phyloP scores from a whole-genome alignment of 345 rosid species.

The Populus ilicifolia region DNA sequence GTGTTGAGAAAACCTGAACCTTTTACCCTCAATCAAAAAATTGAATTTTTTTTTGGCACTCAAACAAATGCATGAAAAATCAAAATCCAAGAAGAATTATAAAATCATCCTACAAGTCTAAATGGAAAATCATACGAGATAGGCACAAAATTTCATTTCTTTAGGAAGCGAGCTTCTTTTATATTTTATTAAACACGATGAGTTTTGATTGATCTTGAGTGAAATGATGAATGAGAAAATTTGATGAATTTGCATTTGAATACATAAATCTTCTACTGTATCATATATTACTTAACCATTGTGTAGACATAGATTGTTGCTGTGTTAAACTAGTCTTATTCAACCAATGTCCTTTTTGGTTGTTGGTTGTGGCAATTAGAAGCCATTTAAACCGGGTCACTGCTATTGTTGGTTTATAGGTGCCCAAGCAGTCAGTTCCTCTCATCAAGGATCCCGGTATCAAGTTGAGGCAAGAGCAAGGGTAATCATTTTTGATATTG shows the following conservation, averaged over 20 bases:
- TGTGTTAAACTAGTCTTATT: background rate
- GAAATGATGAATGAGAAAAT: background rate
- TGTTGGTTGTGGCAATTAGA: background rate
- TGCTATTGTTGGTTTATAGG: conserved; percentile 32
- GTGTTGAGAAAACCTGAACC: no score
- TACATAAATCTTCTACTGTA: background rate
- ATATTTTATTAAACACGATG: background rate
- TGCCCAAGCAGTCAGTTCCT: conserved; percentile 40
- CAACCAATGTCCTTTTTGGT: background rate
- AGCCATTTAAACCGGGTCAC: background rate
- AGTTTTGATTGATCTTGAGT: background rate
- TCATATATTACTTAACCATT: background rate
- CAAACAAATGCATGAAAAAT: no score
- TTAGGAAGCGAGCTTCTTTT: no score
- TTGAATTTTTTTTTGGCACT: no score
- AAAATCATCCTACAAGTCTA: no score
- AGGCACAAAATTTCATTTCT: no score
- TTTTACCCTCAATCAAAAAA: no score
- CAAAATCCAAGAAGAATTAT: no score
- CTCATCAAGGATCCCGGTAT: conserved; percentile 50
- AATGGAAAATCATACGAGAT: no score
- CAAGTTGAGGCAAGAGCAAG: conserved; percentile 81
- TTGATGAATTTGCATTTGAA: background rate
- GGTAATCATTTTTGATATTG: conserved; percentile 55
- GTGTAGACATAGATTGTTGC: background rate